Evolutionary conservation across 2,329 filamentous ascomycete species (phyloP), one percentile per base, ranked within the genome.

Genomic region (Paraconiothyrium brasiliense): DNA sequence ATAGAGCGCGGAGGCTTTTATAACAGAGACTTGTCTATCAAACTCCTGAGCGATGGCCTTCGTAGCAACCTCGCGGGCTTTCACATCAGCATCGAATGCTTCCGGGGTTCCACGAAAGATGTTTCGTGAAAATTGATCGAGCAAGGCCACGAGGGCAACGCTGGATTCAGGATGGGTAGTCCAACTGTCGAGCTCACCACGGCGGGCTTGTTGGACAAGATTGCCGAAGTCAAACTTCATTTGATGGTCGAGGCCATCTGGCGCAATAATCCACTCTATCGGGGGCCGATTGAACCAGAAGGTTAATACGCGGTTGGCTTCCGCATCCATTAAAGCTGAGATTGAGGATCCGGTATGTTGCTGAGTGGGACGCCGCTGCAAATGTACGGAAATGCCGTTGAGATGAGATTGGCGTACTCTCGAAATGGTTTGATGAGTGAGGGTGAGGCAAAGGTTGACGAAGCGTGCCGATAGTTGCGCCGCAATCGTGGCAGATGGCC

Each of bases 81-180:
- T 65, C 49, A 22, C 54, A 49, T 65, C 63, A 27, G 60, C 57
- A 32, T 41, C 63, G 32, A 65, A 65, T 14, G 61, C 61, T 30
- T 64, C 61, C 3, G 55, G 20, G 10, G 63, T 58, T 54, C 63
- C 63, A 37, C 63, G 63, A 49, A 65, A 65, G 24, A 65, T 35
- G 54, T 65, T 65, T 4, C 63, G 63, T 39, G 63, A 63, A 47
- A 65, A 65, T 41, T 65, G 63, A 49, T 65, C 63, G 4, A 65
- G 60, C 9, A 65, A 32, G 2, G 39, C 58, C 27, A 65, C 63
- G 14, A 65, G 57, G 39, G 63, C 63, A 37, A 65, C 47, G 47
- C 60, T 65, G 22, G 41, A 35, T 46, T 63, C 60, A 1, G 60
- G 54, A 27, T 58, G 16, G 35, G 49, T 20, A 27, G 49, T 48